Conservation (phyloP, 1,139 yeast genomes). For the Pichia sp. region DNA sequence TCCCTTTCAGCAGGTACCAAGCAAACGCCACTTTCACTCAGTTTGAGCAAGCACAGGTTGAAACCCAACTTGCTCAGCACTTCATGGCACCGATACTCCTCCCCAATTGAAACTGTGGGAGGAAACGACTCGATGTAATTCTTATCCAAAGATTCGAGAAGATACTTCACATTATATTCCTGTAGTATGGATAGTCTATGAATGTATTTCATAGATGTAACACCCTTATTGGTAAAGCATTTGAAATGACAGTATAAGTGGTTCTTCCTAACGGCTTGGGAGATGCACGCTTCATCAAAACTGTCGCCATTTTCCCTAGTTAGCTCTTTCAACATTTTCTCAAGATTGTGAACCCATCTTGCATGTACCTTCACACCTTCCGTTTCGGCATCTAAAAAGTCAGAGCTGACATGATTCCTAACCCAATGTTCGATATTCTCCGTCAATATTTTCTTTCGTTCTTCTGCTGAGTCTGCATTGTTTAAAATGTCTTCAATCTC, state of each 20-base stretch:
- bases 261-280: not conserved
- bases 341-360: slow-evolving; percentile 4
- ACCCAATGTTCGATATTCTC: slow-evolving; percentile 7
- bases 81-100: no score
- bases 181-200: slow-evolving; percentile 1
- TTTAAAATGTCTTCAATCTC: slow-evolving; percentile 3
- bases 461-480: not conserved
- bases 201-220: not conserved
- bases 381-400: slow-evolving; percentile 2
- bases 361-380: slow-evolving; percentile 1
- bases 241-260: slow-evolving; percentile 5
- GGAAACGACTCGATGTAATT: no score
- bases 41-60: no score
- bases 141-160: no score
- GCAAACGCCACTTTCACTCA: no score
- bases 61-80: no score
- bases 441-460: not conserved
- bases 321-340: slow-evolving; percentile 1
- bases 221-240: slow-evolving; percentile 4
- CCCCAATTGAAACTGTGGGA: no score
- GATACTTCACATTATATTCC: no score
- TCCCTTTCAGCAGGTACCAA: no score
- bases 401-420: slow-evolving; percentile 1
- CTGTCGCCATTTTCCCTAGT: not conserved
- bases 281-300: not conserved